Conservation (phyloP, 2,329 filamentous ascomycete species). For the Colletotrichum orbiculare region DNA sequence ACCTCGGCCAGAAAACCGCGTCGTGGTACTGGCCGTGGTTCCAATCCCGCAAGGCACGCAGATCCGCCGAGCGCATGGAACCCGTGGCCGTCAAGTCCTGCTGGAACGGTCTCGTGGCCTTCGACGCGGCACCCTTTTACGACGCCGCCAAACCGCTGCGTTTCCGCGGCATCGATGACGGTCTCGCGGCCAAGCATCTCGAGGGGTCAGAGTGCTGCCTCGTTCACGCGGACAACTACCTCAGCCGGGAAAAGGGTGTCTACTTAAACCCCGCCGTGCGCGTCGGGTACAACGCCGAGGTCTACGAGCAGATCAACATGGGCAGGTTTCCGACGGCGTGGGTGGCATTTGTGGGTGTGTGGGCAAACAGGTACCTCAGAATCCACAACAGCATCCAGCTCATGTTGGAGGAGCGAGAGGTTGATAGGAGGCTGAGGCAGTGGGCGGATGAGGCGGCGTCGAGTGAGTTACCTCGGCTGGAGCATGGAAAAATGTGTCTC, state of each 20-base stretch:
- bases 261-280: conserved; percentile 67
- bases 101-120: conserved; percentile 67
- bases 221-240: conserved; percentile 67
- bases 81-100: conserved; percentile 72
- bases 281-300: conserved; percentile 60
- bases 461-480: conserved; percentile 45
- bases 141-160: conserved; percentile 50
- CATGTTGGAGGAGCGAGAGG: conserved; percentile 49
- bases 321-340: conserved; percentile 4
- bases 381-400: conserved; percentile 44
- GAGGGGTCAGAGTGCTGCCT: conserved; percentile 74
- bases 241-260: conserved; percentile 56
- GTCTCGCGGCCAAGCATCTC: conserved; percentile 61
- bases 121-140: conserved; percentile 52
- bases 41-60: conserved; percentile 51
- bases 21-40: conserved; percentile 71
- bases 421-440: conserved; percentile 53
- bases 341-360: conserved; percentile 50
- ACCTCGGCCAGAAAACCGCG: conserved; percentile 60
- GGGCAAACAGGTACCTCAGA: conserved; percentile 44
- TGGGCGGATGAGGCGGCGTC: conserved; percentile 39
- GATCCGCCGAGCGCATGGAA: conserved; percentile 57
- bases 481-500: conserved; percentile 62
- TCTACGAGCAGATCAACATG: conserved; percentile 44
- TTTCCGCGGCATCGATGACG: conserved; percentile 73